Percentiles rank a stretch among this genome's conserved stretches.
phyloP scores from a whole-genome alignment of 1,284 basidiomycete species.

The Apiotrichum montevideense region DNA sequence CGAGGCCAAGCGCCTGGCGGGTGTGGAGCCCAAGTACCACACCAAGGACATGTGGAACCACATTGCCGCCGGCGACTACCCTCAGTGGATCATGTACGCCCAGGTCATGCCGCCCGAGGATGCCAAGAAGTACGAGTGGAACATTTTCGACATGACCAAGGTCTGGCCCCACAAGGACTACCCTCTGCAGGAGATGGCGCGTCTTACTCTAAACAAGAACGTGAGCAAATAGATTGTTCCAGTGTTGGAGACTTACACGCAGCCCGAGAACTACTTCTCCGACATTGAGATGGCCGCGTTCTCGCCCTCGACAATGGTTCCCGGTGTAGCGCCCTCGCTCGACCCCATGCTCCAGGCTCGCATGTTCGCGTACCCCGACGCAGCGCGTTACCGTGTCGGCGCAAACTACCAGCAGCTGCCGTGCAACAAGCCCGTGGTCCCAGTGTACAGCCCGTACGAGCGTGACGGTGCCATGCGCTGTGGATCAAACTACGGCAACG shows the following conservation, averaged over 20 bases:
- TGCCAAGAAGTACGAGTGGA: conserved; percentile 55
- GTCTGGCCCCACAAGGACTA: conserved; percentile 72
- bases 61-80: conserved; percentile 58
- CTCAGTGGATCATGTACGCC: conserved; percentile 70
- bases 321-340: conserved; percentile 77
- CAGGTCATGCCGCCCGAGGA: conserved; percentile 65
- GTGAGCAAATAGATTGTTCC: not conserved
- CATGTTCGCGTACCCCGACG: conserved; percentile 91
- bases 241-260: conserved; percentile 3
- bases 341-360: conserved; percentile 86
- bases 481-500: conserved; percentile 9
- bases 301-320: conserved; percentile 69
- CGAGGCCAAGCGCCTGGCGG: conserved; percentile 38
- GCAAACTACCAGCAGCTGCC: conserved; percentile 83
- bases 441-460: conserved; percentile 50
- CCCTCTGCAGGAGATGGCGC: conserved; percentile 67
- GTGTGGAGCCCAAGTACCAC: conserved; percentile 56
- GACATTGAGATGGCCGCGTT: conserved; percentile 70
- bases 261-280: conserved; percentile 52
- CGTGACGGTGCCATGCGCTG: conserved; percentile 48
- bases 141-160: conserved; percentile 74
- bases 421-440: conserved; percentile 62
- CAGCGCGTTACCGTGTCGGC: conserved; percentile 66
- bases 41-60: conserved; percentile 66
- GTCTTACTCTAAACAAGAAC: conserved; percentile 72